Conservation (phyloP, 1,139 yeast genomes). For the Candida gigantensis region DNA sequence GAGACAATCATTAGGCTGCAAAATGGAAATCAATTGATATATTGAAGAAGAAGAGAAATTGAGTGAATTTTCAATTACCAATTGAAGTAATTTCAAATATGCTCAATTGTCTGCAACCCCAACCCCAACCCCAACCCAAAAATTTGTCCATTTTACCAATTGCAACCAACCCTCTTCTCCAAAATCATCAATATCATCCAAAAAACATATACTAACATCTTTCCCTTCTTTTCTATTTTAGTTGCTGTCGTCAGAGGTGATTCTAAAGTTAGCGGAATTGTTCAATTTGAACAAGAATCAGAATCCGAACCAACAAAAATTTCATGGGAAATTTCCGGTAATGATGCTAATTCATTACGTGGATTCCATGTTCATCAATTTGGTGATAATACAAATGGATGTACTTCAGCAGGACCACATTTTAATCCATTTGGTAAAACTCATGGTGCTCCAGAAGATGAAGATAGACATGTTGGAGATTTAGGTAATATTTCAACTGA, state of each 20-base stretch:
- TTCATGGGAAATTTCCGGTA: constrained; percentile 85
- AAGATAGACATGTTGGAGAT: constrained; percentile 94
- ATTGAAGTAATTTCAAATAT: constrained; percentile 1
- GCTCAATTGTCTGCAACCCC: background rate
- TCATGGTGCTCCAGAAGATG: constrained; percentile 95
- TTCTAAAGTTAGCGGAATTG: constrained; percentile 82
- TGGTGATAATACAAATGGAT: constrained; percentile 98
- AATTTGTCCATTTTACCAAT: too few relatives aligned
- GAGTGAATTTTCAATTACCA: constrained; percentile 2
- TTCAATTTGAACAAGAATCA: constrained; percentile 77
- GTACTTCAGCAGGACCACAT: constrained; percentile 99
- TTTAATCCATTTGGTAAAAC: constrained; percentile 90
- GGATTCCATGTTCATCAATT: constrained; percentile 98
- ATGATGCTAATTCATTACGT: constrained; percentile 81
- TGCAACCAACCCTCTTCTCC: too few relatives aligned
- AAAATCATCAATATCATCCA: background rate
- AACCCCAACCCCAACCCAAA: background rate
- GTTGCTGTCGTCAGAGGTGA: constrained; percentile 98
- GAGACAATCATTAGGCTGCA: constrained; percentile 1
- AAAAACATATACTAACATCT: background rate
- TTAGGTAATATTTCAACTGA: constrained; percentile 92
- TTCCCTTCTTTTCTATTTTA: constrained; percentile 20
- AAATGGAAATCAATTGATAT: too few relatives aligned
- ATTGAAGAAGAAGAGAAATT: too few relatives aligned
- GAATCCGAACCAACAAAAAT: constrained; percentile 83